Evolutionary conservation across 1,139 yeast species (phyloP).

Genomic region (Taiozyma onychis): DNA sequence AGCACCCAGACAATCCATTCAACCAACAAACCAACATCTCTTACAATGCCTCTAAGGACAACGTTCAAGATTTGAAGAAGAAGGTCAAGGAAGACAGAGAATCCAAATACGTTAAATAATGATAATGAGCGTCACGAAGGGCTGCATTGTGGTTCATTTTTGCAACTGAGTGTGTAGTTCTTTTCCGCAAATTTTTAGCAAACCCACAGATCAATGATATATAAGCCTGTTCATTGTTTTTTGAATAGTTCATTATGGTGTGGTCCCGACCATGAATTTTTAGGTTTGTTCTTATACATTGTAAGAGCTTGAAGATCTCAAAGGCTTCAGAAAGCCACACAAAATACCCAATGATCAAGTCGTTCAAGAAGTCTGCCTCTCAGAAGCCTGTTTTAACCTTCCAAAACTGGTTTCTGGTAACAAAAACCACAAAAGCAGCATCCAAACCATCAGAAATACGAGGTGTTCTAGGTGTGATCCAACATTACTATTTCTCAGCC

Average conservation of each 20-base stretch:
- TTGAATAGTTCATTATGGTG: not conserved
- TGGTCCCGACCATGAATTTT: not conserved
- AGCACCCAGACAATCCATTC: slow-evolving; percentile 78
- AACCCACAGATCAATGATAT: not conserved
- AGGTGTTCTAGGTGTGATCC: slow-evolving; percentile 14
- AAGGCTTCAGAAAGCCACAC: no score
- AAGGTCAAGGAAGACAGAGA: slow-evolving; percentile 47
- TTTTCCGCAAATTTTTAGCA: not conserved
- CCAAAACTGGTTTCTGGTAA: not conserved
- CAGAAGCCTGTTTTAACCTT: not conserved
- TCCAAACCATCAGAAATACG: slow-evolving; percentile 6
- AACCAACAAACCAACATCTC: slow-evolving; percentile 59
- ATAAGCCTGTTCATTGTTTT: no score
- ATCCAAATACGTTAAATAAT: slow-evolving; percentile 17
- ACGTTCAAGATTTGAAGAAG: slow-evolving; percentile 44
- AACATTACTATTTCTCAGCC: slow-evolving; percentile 13
- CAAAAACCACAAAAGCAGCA: slow-evolving; percentile 1
- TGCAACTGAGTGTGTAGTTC: not conserved
- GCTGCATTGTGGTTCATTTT: not conserved
- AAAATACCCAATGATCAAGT: not conserved
- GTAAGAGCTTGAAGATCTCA: no score
- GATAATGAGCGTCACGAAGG: not conserved
- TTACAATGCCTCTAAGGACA: slow-evolving; percentile 58
- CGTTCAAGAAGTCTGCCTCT: not conserved
- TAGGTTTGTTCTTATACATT: no score